phyloP scores from a whole-genome alignment of 345 rosid genomes.

The Hibiscus trionum region DNA sequence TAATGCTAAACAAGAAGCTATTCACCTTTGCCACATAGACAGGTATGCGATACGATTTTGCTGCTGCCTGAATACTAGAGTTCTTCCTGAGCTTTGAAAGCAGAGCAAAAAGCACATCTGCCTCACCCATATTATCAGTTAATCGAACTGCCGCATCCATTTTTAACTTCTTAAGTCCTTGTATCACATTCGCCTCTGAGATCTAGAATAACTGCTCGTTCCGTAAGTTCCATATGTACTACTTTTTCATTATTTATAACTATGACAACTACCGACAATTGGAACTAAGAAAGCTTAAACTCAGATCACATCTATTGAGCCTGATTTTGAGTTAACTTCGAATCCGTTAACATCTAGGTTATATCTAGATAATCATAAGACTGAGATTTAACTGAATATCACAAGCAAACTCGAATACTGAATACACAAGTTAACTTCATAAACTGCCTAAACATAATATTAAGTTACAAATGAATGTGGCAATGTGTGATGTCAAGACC shows the following conservation, averaged over 20 bases:
- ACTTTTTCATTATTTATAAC: conserved; percentile 3
- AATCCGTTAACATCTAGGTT: background rate
- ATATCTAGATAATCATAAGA: background rate
- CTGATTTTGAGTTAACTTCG: background rate
- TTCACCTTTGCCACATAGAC: conserved; percentile 68
- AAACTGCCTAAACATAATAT: background rate
- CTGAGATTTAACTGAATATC: background rate
- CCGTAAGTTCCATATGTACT: conserved; percentile 24
- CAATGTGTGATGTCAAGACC: conserved; percentile 10
- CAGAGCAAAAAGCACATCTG: conserved; percentile 73
- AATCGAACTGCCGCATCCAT: conserved; percentile 43
- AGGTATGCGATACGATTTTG: conserved; percentile 58
- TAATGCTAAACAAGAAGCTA: background rate
- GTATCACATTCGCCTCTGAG: conserved; percentile 53
- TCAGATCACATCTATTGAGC: background rate
- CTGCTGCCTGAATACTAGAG: conserved; percentile 64
- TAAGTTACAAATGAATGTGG: background rate
- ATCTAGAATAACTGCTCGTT: conserved; percentile 49
- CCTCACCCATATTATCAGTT: conserved; percentile 68
- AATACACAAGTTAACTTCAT: background rate
- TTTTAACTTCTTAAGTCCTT: conserved; percentile 61
- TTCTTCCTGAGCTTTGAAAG: conserved; percentile 84
- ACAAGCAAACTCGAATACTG: background rate
- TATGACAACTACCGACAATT: background rate
- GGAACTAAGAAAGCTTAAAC: background rate